These are phyloP conservation scores for Talaromyces sp. DNA, from an alignment of 2,329 filamentous ascomycete genomes.

Conservation along the genomic window DNA sequence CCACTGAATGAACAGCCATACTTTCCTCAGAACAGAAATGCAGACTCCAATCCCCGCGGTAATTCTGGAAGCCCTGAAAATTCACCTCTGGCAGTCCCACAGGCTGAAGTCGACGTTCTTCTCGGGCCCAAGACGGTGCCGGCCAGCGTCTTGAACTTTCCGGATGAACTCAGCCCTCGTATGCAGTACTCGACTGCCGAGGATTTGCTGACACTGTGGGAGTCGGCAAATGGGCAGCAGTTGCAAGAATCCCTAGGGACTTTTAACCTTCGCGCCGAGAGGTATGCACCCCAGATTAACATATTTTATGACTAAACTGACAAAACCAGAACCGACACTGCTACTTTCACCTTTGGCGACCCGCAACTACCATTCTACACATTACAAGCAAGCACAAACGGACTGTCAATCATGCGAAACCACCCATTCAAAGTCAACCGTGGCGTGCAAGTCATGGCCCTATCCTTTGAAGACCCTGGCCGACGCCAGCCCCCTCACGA, in stretches of 20 bases:
- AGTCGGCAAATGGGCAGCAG: constrained; percentile 41
- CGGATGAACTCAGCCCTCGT: constrained; percentile 28
- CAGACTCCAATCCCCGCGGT: constrained; percentile 13
- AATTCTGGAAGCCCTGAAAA: constrained; percentile 20
- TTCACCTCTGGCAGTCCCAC: background rate
- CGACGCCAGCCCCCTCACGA: constrained; percentile 37
- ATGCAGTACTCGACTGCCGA: constrained; percentile 33
- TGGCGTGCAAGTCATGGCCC: constrained; percentile 39
- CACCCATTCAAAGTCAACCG: constrained; percentile 35
- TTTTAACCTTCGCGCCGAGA: constrained; percentile 38
- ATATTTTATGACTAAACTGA: constrained; percentile 7
- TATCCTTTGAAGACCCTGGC: constrained; percentile 34
- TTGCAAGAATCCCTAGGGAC: constrained; percentile 24
- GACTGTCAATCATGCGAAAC: constrained; percentile 37
- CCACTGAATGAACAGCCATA: constrained; percentile 34
- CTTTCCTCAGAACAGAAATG: constrained; percentile 21
- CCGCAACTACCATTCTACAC: constrained; percentile 41
- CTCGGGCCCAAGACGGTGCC: constrained; percentile 39
- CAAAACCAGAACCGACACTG: constrained; percentile 29
- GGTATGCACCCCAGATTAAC: constrained; percentile 23
- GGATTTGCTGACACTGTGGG: constrained; percentile 40
- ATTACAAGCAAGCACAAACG: constrained; percentile 38
- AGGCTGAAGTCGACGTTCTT: constrained; percentile 30
- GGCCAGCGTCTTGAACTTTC: constrained; percentile 38
- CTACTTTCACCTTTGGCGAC: constrained; percentile 40